Conservation (phyloP, 169 alveolate genomes). For the Plasmodium vivax region DNA sequence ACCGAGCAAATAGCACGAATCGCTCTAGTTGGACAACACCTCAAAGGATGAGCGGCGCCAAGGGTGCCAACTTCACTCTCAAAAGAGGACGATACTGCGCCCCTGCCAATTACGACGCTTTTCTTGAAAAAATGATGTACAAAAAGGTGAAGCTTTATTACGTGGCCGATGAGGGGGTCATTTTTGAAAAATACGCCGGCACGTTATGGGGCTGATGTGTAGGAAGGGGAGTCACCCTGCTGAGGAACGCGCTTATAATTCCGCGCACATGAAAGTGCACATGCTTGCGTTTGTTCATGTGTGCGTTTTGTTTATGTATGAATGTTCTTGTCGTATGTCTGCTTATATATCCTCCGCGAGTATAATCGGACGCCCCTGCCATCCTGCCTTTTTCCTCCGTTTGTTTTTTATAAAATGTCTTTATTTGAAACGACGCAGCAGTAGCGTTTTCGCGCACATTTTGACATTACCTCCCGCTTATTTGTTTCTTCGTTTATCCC, state of each 20-base stretch:
- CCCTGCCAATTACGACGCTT: not conserved
- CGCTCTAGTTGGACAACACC: not conserved
- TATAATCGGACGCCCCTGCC: not conserved
- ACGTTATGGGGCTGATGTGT: slow-evolving; percentile 47
- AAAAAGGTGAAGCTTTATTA: slow-evolving; percentile 50
- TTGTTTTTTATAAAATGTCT: not conserved
- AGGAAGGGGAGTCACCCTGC: not conserved
- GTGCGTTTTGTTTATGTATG: not conserved
- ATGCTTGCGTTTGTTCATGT: not conserved
- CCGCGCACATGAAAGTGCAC: not conserved
- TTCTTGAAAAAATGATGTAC: slow-evolving; percentile 56
- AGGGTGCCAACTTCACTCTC: not conserved
- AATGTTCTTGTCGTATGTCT: not conserved
- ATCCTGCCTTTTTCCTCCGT: not conserved
- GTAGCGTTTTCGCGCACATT: not conserved
- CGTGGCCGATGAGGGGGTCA: slow-evolving; percentile 36
- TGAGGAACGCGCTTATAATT: not conserved
- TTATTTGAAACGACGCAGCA: not conserved
- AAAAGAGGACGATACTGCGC: not conserved
- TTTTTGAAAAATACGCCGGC: slow-evolving; percentile 60
- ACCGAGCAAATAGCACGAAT: not conserved
- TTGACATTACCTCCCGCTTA: not conserved
- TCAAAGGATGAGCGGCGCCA: not conserved
- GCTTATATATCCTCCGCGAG: not conserved
- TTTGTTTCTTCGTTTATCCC: not conserved